Percentiles rank a stretch among this genome's conserved stretches.
Conservation (phyloP, 345 rosid genomes). For the Cardiospermum halicacabum region DNA sequence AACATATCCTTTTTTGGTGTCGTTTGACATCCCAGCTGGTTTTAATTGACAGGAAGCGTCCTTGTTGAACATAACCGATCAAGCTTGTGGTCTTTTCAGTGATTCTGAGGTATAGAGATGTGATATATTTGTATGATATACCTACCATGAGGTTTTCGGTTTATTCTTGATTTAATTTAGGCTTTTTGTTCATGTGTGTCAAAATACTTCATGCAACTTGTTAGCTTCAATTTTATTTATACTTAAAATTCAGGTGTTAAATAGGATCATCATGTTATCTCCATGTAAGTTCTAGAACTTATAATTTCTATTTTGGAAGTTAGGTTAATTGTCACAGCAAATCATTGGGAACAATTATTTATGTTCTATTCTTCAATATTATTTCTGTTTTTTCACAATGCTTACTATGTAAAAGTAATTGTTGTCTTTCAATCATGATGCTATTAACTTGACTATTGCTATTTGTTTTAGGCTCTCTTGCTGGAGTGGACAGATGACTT, state of each 20-base stretch:
- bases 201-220: neutral
- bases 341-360: neutral
- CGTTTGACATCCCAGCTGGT: conserved; percentile 1
- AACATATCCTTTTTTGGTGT: neutral
- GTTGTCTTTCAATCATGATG: neutral
- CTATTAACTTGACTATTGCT: conserved; percentile 19
- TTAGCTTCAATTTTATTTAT: neutral
- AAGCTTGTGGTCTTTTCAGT: conserved; percentile 81
- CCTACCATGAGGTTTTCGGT: neutral
- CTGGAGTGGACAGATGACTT: conserved; percentile 96
- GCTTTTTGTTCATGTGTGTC: neutral
- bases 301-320: neutral
- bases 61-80: conserved; percentile 70
- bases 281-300: neutral
- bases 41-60: conserved; percentile 76
- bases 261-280: neutral
- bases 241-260: neutral
- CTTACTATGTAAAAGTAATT: too few species aligned
- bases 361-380: neutral
- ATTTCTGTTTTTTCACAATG: too few species aligned
- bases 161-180: neutral
- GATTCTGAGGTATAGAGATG: conserved; percentile 57
- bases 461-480: conserved; percentile 57
- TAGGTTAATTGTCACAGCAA: neutral
- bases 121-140: neutral